phyloP scores from a whole-genome alignment of 164 flowering plant genomes.

The Malania oleifera region DNA sequence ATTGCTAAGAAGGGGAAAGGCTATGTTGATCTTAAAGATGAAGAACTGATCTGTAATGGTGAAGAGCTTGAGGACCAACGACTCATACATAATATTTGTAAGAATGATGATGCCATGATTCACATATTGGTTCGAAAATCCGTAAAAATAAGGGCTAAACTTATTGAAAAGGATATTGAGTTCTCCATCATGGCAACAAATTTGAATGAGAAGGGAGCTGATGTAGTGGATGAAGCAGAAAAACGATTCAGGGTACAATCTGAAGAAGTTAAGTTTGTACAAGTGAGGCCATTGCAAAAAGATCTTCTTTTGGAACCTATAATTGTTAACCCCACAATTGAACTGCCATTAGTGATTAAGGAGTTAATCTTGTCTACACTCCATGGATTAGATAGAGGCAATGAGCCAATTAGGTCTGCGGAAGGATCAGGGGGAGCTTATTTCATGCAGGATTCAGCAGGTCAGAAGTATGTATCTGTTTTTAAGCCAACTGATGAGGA shows the following conservation, averaged over 20 bases:
- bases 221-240: constrained; percentile 5
- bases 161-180: constrained; percentile 28
- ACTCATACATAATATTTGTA: constrained; percentile 30
- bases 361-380: constrained; percentile 25
- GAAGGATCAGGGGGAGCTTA: constrained; percentile 47
- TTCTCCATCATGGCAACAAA: constrained; percentile 25
- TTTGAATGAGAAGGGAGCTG: constrained; percentile 9
- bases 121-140: constrained; percentile 30
- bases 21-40: constrained; percentile 22
- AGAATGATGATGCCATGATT: constrained; percentile 21
- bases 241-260: not conserved
- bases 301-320: constrained; percentile 33
- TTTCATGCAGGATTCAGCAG: constrained; percentile 37
- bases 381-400: constrained; percentile 30
- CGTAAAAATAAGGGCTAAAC: constrained; percentile 31
- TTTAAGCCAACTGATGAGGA: constrained; percentile 47
- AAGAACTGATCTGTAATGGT: constrained; percentile 30
- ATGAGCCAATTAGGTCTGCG: constrained; percentile 31
- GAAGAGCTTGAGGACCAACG: constrained; percentile 41
- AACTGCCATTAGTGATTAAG: constrained; percentile 17
- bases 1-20: constrained; percentile 29
- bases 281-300: constrained; percentile 8
- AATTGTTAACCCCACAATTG: constrained; percentile 17
- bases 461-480: constrained; percentile 31
- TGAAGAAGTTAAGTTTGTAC: not conserved